Percentiles rank a stretch among this genome's conserved stretches.
Evolutionary conservation across 2,329 filamentous ascomycete species (phyloP).

Genomic region (Clarireedia hainanense): DNA sequence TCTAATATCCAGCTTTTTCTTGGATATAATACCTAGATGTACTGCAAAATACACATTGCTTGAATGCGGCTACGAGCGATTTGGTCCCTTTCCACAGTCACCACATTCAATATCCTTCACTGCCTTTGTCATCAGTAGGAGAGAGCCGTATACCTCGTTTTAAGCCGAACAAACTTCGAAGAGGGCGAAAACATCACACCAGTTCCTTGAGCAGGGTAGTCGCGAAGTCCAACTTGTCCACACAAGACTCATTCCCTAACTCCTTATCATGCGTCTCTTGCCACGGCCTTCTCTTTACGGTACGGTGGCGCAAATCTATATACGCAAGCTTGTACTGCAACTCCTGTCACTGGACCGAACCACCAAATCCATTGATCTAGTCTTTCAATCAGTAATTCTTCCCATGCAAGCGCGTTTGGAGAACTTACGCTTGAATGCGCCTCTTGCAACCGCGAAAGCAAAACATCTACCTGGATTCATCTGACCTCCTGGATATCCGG

Average conservation of each 20-base stretch:
- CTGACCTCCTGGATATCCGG: conserved; percentile 33
- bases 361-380: conserved; percentile 34
- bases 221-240: neutral
- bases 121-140: too few relatives aligned
- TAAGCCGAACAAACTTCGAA: too few relatives aligned
- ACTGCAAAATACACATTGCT: too few relatives aligned
- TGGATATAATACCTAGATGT: too few relatives aligned
- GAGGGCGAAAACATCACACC: too few relatives aligned
- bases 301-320: conserved; percentile 30
- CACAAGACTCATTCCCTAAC: neutral
- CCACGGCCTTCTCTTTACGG: conserved; percentile 7
- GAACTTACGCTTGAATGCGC: conserved; percentile 13
- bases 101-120: too few relatives aligned
- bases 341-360: conserved; percentile 30
- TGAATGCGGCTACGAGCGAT: too few relatives aligned
- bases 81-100: too few relatives aligned
- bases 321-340: conserved; percentile 22
- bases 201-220: too few relatives aligned
- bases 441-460: conserved; percentile 34
- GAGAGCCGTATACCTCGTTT: too few relatives aligned
- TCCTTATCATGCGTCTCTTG: neutral
- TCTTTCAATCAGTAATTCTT: neutral
- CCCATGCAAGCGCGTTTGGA: neutral
- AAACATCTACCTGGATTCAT: conserved; percentile 37
- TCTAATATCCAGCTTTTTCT: too few relatives aligned